Conservation (phyloP, 2,329 filamentous ascomycete species). For the Orbilia oligospora region DNA sequence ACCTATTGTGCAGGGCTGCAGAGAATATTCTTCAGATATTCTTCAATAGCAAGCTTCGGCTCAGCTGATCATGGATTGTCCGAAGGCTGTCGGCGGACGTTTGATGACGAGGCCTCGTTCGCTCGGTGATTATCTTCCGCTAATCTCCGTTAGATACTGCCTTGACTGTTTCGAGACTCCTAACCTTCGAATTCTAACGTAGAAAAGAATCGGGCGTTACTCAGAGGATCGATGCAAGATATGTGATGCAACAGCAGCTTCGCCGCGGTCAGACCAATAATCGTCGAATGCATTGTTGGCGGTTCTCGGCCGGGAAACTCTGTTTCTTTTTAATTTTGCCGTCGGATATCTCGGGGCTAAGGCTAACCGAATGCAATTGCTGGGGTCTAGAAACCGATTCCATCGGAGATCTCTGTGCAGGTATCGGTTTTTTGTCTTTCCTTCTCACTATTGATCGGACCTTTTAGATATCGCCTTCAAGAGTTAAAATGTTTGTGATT, state of each 20-base stretch:
- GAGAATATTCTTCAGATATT: conserved; percentile 48
- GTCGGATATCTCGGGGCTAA: conserved; percentile 54
- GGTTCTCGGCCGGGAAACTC: conserved; percentile 38
- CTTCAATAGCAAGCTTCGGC: conserved; percentile 12
- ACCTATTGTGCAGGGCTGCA: conserved; percentile 21
- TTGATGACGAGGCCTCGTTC: conserved; percentile 26
- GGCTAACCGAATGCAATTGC: conserved; percentile 15
- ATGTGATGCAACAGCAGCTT: conserved; percentile 6
- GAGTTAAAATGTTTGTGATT: conserved; percentile 30
- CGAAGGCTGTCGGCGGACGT: conserved; percentile 18
- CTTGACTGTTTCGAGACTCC: conserved; percentile 6
- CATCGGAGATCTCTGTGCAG: conserved; percentile 15
- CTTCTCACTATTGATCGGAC: conserved; percentile 2
- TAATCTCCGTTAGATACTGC: conserved; percentile 39
- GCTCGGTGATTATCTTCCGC: conserved; percentile 34
- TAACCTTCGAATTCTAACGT: background rate
- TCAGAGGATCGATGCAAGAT: conserved; percentile 14
- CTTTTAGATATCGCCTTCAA: conserved; percentile 18
- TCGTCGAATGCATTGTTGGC: conserved; percentile 12
- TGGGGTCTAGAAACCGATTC: conserved; percentile 6
- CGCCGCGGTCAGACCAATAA: conserved; percentile 26
- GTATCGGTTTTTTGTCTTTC: conserved; percentile 1
- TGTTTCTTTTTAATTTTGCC: conserved; percentile 17
- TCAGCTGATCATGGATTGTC: conserved; percentile 43
- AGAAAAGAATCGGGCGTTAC: conserved; percentile 16